Percentiles rank a stretch among this genome's conserved stretches.
Evolutionary conservation across 2,329 filamentous ascomycete species (phyloP).

Genomic region (Arthrocladium fulminans): DNA sequence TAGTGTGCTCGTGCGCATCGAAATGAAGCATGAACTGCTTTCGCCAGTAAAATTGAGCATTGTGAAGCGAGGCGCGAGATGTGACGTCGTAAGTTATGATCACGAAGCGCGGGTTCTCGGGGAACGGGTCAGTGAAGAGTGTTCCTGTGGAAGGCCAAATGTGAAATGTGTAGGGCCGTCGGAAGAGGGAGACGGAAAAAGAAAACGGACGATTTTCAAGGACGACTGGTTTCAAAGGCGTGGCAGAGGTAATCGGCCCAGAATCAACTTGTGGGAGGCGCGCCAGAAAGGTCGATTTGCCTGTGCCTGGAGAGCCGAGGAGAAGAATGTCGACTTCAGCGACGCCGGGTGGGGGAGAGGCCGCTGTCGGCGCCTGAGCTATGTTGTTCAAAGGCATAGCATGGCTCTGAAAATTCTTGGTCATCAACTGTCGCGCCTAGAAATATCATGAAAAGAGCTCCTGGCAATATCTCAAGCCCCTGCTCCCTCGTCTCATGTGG

Average conservation of each 20-base stretch:
- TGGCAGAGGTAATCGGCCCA: neutral
- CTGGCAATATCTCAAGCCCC: no score
- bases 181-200: conserved; percentile 51
- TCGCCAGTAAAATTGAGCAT: conserved; percentile 39
- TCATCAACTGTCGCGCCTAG: no score
- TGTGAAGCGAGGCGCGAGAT: conserved; percentile 41
- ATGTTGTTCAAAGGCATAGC: neutral
- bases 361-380: neutral
- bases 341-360: neutral
- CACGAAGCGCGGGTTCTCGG: conserved; percentile 44
- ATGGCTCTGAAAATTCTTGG: no score
- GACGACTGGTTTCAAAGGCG: conserved; percentile 9
- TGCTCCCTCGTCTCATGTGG: no score
- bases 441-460: no score
- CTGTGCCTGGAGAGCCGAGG: conserved; percentile 50
- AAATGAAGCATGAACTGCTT: conserved; percentile 41
- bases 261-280: conserved; percentile 32
- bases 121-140: conserved; percentile 50
- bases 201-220: conserved; percentile 41
- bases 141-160: conserved; percentile 50
- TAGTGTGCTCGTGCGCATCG: conserved; percentile 32
- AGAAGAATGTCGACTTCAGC: conserved; percentile 42
- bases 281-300: conserved; percentile 56
- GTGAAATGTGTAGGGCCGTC: conserved; percentile 40
- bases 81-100: conserved; percentile 53